phyloP scores from a whole-genome alignment of 257 asterid species.

The Lavandula angustifolia region DNA sequence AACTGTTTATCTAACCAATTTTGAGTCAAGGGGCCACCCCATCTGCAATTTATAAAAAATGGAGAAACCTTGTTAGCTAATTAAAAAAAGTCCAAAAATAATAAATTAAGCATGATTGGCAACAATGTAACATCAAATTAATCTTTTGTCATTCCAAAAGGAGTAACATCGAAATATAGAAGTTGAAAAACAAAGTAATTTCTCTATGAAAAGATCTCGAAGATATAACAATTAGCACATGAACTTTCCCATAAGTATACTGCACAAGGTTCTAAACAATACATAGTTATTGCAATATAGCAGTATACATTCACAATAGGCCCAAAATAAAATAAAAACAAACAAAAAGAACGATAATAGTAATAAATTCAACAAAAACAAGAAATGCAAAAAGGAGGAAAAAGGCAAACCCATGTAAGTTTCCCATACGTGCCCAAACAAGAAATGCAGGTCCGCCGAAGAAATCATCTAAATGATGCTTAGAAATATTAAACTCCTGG shows the following conservation, averaged over 20 bases:
- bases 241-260: neutral
- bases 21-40: conserved; percentile 97
- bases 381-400: conserved; percentile 20
- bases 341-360: neutral
- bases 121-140: neutral
- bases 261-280: neutral
- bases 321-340: neutral
- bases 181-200: neutral
- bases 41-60: conserved; percentile 49
- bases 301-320: neutral
- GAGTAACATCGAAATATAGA: neutral
- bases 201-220: neutral
- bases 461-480: conserved; percentile 65
- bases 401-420: conserved; percentile 71
- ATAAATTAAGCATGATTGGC: conserved; percentile 6
- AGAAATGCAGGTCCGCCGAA: conserved; percentile 99
- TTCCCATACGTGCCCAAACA: conserved; percentile 99
- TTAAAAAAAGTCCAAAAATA: neutral
- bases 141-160: neutral
- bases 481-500: conserved; percentile 75
- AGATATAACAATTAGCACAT: conserved; percentile 3
- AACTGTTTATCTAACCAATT: conserved; percentile 83
- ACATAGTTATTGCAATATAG: neutral
- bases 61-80: conserved; percentile 19
- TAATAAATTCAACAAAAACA: neutral